Evolutionary conservation across 495 filamentous ascomycete species (phyloP), one percentile per base, ranked within the genome.

Genomic region (Rostrohypoxylon terebratum): DNA sequence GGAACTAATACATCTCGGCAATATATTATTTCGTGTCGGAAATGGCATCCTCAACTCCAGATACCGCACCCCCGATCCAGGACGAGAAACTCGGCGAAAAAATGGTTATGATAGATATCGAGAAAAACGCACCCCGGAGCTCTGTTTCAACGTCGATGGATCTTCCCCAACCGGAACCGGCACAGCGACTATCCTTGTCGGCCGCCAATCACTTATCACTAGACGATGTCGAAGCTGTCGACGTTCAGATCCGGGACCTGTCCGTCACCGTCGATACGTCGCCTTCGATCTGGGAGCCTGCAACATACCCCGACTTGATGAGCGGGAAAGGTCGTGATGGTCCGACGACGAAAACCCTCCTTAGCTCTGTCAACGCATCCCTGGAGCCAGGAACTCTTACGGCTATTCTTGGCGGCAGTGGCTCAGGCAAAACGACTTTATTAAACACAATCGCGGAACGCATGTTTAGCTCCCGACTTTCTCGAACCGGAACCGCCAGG

Each of bases 351-450:
- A 80, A 78, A 63, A 65, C 71, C 10, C 77, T 79, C 14, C 69
- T 80, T 9, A 70, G 70, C 33, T 77, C 74, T 0, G 69, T 79
- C 6, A 53, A 71, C 62, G 77, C 76, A 8, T 71, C 68, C 7
- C 45, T 79, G 11, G 60, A 72, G 14, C 71, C 78, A 8, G 90
- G 91, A 11, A 90, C 87, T 33, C 75, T 94, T 20, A 92, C 89
- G 3, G 90, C 90, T 1, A 92, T 94, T 58, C 88, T 93, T 58
- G 91, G 91, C 4, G 88, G 90, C 5, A 91, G 89, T 77, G 91
- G 91, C 25, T 90, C 87, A 33, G 91, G 91, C 2, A 93, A 93
- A 80, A 94, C 91, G 2, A 89, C 90, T 7, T 77, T 93, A 62
- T 78, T 94, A 13, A 92, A 93, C 72, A 82, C 86, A 13, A 87